Percentiles rank a stretch among this genome's conserved stretches.
phyloP scores from a whole-genome alignment of 805 yeast species.

The Pichia scutulata region DNA sequence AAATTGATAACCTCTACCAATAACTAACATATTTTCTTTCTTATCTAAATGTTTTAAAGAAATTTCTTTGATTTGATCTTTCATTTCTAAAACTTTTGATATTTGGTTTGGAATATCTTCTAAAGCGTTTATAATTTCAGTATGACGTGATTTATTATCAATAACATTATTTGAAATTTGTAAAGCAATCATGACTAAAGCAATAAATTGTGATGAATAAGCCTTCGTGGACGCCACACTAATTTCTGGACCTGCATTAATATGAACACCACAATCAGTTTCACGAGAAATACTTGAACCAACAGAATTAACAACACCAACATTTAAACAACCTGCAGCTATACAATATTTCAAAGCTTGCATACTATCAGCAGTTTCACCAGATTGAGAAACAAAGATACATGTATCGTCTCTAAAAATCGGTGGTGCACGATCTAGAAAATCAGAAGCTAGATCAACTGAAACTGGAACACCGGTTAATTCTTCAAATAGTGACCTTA shows the following conservation, averaged over 20 bases:
- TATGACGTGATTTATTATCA: constrained; percentile 67
- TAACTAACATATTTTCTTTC: constrained; percentile 79
- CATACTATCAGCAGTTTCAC: constrained; percentile 98
- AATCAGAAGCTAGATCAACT: constrained; percentile 91
- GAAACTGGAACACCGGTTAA: constrained; percentile 90
- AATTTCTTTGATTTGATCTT: constrained; percentile 63
- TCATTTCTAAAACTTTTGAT: constrained; percentile 63
- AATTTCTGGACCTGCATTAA: constrained; percentile 98
- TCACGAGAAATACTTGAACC: constrained; percentile 96
- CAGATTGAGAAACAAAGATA: constrained; percentile 95
- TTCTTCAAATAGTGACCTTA: constrained; percentile 93
- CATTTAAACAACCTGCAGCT: constrained; percentile 95
- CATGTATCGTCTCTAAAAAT: constrained; percentile 97
- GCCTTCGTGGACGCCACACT: constrained; percentile 99
- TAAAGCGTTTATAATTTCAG: constrained; percentile 80
- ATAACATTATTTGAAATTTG: constrained; percentile 90
- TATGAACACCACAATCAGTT: constrained; percentile 98
- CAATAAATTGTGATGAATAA: constrained; percentile 96
- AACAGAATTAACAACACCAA: constrained; percentile 95
- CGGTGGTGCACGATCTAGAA: constrained; percentile 91
- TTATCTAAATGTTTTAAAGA: constrained; percentile 66
- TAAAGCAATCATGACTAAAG: constrained; percentile 92
- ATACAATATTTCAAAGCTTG: constrained; percentile 90
- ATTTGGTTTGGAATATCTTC: constrained; percentile 81
- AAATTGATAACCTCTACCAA: constrained; percentile 96